These are phyloP conservation scores for Stachybotrys chlorohalonatus DNA, from an alignment of 2,329 filamentous ascomycete genomes.

Conservation along the genomic window DNA sequence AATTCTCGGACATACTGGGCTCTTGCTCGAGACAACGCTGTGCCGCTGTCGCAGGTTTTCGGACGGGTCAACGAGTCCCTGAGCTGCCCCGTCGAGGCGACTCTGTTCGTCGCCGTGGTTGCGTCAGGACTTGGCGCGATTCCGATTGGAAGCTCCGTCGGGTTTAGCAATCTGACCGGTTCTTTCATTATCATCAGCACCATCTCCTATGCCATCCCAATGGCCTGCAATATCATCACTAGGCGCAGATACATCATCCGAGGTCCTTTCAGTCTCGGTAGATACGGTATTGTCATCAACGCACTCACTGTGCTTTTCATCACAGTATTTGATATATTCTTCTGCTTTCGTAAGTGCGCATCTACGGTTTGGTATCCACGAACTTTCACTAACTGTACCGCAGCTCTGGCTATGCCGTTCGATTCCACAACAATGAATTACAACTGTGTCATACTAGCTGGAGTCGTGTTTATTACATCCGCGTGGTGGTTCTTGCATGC, in stretches of 20 bases:
- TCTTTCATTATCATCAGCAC: constrained; percentile 17
- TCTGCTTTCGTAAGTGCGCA: constrained; percentile 14
- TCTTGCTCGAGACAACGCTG: constrained; percentile 13
- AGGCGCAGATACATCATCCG: constrained; percentile 7
- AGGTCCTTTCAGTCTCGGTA: constrained; percentile 9
- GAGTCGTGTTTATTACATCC: constrained; percentile 7
- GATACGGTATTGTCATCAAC: constrained; percentile 6
- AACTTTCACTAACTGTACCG: background rate
- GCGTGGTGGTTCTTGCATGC: constrained; percentile 13
- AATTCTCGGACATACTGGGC: constrained; percentile 15
- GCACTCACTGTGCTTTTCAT: constrained; percentile 10
- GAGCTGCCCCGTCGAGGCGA: constrained; percentile 11
- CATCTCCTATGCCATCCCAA: constrained; percentile 14
- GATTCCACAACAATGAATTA: constrained; percentile 15
- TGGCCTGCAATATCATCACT: constrained; percentile 9
- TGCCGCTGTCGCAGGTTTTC: constrained; percentile 10
- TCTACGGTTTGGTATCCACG: background rate
- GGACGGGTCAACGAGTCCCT: constrained; percentile 8
- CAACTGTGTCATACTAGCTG: constrained; percentile 12
- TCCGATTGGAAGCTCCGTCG: constrained; percentile 12
- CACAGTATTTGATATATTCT: constrained; percentile 12
- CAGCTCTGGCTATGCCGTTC: constrained; percentile 12
- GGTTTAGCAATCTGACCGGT: constrained; percentile 14
- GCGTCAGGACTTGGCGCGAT: constrained; percentile 14
- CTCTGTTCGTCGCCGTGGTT: constrained; percentile 12